phyloP scores from a whole-genome alignment of 352 stramenopile genomes.

The Discostella stelligera region DNA sequence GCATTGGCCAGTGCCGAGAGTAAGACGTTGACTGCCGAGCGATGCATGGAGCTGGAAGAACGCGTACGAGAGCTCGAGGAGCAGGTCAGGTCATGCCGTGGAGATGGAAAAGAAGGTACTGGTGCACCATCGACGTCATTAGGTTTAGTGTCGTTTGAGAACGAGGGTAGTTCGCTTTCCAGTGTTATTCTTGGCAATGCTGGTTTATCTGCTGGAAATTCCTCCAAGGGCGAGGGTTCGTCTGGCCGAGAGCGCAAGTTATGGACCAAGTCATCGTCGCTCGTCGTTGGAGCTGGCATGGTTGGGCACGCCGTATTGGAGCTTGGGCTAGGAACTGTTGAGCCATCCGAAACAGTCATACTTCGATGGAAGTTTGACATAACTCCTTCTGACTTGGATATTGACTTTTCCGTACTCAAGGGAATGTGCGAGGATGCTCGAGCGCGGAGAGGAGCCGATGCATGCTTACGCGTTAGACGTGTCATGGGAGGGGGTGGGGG shows the following conservation, averaged over 20 bases:
- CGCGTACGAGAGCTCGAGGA: slow-evolving; percentile 52
- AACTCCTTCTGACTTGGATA: slow-evolving; percentile 56
- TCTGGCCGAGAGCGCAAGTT: slow-evolving; percentile 47
- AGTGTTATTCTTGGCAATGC: background rate
- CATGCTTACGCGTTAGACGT: slow-evolving; percentile 37
- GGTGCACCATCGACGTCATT: background rate
- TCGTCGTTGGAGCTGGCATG: slow-evolving; percentile 74
- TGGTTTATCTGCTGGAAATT: background rate
- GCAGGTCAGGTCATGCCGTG: background rate
- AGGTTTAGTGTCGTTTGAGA: background rate
- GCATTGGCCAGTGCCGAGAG: slow-evolving; percentile 68
- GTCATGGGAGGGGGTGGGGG: slow-evolving; percentile 68
- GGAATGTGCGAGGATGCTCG: slow-evolving; percentile 56
- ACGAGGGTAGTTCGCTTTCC: background rate
- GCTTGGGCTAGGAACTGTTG: slow-evolving; percentile 34
- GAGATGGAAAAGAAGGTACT: background rate
- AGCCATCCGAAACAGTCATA: slow-evolving; percentile 56
- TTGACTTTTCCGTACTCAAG: slow-evolving; percentile 74
- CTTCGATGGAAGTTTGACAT: slow-evolving; percentile 82
- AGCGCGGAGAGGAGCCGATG: slow-evolving; percentile 52
- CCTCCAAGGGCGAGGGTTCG: background rate
- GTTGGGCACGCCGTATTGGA: slow-evolving; percentile 45
- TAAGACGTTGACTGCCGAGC: slow-evolving; percentile 62
- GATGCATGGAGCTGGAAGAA: slow-evolving; percentile 60
- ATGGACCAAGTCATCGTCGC: slow-evolving; percentile 54